Base-by-base conservation (phyloP, 2,329 filamentous ascomycete species). In the Aspergillus flavus region DNA sequence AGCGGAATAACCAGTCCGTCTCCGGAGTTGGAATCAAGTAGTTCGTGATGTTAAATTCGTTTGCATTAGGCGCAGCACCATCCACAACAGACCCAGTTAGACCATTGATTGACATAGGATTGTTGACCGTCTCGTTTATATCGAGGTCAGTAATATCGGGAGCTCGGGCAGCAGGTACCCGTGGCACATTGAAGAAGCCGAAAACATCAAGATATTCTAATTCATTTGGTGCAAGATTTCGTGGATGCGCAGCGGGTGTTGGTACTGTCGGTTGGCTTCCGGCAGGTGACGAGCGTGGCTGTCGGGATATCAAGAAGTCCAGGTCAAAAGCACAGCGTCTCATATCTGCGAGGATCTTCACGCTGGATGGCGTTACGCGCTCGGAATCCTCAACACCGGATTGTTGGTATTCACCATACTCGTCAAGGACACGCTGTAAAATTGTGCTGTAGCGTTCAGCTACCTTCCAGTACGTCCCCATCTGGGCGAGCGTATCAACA, bases 131-230 rank as follows among this genome's bases (percentile, higher is more conserved):
- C 7, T 67, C 70, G 4, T 63, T 58, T 5, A 76, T 72, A 30
- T 73, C 72, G n/a, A 75, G 57, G 36, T 68, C 67, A 10, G 59
- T 61, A 4, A 71, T 67, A 26, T 74, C 73, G 12, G 72, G 66
- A 1, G 73, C 72, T 6, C 78, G 72, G 5, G 73, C 61, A 23
- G 80, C 77, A 0, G 86, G 85, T 28, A 97, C 80, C 21, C 93
- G 83, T 1, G 94, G 94, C 61, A 96, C 88, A 74, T 97, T 97
- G 83, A 97, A 97, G 74, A 96, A 97, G 70, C 95, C 92, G 75
- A 97, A 97, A 0, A 97, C 91, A 71, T 97, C 93, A 3, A 97
- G 82, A 74, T 96, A 96, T 75, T 96, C 94, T 4, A 97, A 82
- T 72, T 96, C 93, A 69, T 95, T 92, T 1, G 91, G 86, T 11